phyloP scores from a whole-genome alignment of 2,329 filamentous ascomycete genomes.

The Aspergillus alliaceus region DNA sequence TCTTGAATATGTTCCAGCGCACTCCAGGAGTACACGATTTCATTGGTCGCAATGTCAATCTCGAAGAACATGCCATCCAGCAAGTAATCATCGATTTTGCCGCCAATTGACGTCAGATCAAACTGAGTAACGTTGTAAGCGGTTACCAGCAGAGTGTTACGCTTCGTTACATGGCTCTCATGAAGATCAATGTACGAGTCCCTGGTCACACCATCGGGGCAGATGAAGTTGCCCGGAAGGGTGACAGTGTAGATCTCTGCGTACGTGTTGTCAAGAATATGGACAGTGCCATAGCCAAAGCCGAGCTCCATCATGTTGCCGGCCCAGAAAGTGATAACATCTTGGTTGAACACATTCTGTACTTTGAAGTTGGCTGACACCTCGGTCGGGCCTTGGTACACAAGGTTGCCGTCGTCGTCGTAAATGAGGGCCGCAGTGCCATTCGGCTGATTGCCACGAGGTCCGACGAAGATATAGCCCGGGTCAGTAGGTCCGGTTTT shows the following conservation, averaged over 20 bases:
- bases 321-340: conserved; percentile 40
- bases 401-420: conserved; percentile 34
- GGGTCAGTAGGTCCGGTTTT: conserved; percentile 31
- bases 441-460: conserved; percentile 26
- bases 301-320: conserved; percentile 29
- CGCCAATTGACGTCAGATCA: conserved; percentile 31
- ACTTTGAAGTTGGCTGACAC: conserved; percentile 35
- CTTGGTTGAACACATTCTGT: conserved; percentile 32
- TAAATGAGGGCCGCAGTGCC: conserved; percentile 38
- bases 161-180: conserved; percentile 33
- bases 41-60: conserved; percentile 35
- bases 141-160: conserved; percentile 36
- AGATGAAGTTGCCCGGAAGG: conserved; percentile 25
- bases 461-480: conserved; percentile 37
- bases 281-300: conserved; percentile 30
- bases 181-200: conserved; percentile 38
- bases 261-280: conserved; percentile 36
- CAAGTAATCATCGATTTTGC: conserved; percentile 31
- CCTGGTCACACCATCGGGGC: conserved; percentile 17
- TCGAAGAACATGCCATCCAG: conserved; percentile 36
- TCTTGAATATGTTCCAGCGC: conserved; percentile 32
- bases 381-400: conserved; percentile 36
- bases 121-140: conserved; percentile 36
- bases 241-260: conserved; percentile 33
- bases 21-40: conserved; percentile 35